Conservation (phyloP, 371 early-diverging fungal genomes). For the Mortierella sp. region DNA sequence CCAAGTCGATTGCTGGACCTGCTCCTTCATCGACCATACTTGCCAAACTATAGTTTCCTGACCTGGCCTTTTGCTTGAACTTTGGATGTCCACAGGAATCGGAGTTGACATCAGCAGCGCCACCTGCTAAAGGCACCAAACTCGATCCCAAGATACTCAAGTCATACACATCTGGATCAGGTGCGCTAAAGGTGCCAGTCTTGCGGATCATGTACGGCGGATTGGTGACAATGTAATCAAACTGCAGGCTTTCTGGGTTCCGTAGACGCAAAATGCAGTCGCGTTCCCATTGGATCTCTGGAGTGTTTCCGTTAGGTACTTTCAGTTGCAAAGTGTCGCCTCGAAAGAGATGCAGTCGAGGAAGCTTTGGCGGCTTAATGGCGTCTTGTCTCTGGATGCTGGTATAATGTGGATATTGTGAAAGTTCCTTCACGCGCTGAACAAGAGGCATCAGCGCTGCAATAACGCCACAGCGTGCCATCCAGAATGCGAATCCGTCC, state of each 20-base stretch:
- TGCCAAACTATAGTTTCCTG: conserved; percentile 56
- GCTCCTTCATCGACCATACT: neutral
- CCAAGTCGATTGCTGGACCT: conserved; percentile 4
- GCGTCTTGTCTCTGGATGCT: conserved; percentile 57
- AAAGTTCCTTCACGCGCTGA: conserved; percentile 20
- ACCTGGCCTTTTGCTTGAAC: conserved; percentile 31
- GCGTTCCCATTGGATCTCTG: conserved; percentile 55
- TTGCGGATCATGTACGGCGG: conserved; percentile 79
- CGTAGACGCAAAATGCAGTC: conserved; percentile 58
- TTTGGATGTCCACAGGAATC: conserved; percentile 59
- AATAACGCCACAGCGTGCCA: conserved; percentile 45
- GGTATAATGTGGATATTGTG: conserved; percentile 19
- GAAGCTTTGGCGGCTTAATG: conserved; percentile 51
- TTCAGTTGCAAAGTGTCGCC: conserved; percentile 67
- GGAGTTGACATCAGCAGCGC: conserved; percentile 59
- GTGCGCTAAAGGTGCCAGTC: conserved; percentile 67
- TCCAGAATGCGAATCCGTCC: conserved; percentile 67
- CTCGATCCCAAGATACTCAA: conserved; percentile 60
- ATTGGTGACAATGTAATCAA: conserved; percentile 72
- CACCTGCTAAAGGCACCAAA: conserved; percentile 39
- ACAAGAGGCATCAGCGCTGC: conserved; percentile 43
- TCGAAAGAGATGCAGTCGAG: conserved; percentile 63
- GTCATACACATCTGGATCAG: conserved; percentile 68
- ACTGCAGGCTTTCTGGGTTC: conserved; percentile 58
- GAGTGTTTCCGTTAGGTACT: conserved; percentile 26